Percentiles rank a stretch among this genome's conserved stretches.
These are phyloP conservation scores for Cystofilobasidium macerans DNA, from an alignment of 768 basidiomycete genomes.

Conservation along the genomic window DNA sequence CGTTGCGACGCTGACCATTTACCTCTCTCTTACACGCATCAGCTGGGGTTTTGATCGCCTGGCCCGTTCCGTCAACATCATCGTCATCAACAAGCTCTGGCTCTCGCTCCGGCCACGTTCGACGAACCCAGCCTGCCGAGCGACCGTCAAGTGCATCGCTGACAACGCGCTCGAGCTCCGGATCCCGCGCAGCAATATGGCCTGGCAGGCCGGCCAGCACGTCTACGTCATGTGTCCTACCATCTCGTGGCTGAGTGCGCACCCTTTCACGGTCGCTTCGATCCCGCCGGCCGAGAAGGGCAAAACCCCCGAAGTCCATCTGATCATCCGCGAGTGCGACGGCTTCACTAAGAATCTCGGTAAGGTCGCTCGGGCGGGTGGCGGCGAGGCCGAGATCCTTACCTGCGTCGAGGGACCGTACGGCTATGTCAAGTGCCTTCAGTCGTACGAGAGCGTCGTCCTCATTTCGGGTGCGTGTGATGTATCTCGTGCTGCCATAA, in stretches of 20 bases:
- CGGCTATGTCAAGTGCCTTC: not conserved
- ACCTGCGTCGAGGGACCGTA: constrained; percentile 5
- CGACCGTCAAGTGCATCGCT: not conserved
- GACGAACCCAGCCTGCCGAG: not conserved
- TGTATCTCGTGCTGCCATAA: not conserved
- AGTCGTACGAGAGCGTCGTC: not conserved
- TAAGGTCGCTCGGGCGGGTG: not conserved
- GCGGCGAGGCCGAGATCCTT: not conserved
- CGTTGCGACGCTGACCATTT: too few relatives aligned
- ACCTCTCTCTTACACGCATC: too few relatives aligned
- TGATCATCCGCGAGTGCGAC: constrained; percentile 50
- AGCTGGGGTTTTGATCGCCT: constrained; percentile 37
- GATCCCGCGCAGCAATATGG: constrained; percentile 5
- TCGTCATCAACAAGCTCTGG: constrained; percentile 37
- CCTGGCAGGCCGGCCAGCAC: constrained; percentile 36
- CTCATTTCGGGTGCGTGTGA: not conserved
- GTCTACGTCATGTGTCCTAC: constrained; percentile 35
- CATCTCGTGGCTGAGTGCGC: constrained; percentile 34
- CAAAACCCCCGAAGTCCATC: constrained; percentile 41
- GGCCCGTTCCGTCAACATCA: constrained; percentile 30
- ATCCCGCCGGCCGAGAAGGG: constrained; percentile 28
- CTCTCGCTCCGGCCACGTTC: constrained; percentile 13
- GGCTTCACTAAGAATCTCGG: constrained; percentile 43
- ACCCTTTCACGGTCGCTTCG: constrained; percentile 37
- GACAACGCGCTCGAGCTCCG: constrained; percentile 21